Base-by-base conservation (phyloP, 2,329 filamentous ascomycete species). In the Xylaria sp. region DNA sequence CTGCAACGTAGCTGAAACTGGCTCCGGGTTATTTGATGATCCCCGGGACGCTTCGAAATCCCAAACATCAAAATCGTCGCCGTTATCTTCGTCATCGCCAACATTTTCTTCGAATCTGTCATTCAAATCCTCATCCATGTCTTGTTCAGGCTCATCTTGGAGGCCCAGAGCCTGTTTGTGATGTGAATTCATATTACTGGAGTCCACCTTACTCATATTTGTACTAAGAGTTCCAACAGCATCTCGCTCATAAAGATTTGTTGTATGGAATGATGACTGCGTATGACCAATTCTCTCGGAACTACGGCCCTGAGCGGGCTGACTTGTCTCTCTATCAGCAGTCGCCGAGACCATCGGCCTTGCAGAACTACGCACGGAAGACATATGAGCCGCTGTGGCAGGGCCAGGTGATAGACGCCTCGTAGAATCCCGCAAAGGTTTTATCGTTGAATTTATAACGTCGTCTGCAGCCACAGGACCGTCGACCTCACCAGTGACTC, bases 21-120 rank as follows among this genome's bases (percentile, higher is more conserved):
- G 57, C 58, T 72, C 66, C 44, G 61, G 65, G 66, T 71, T 75
- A 57, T 71, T 76, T 10, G 84, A 83, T 0, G 82, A 81, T 7
- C 81, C 79, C 13, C 87, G 83, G 63, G 84, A 81, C 12, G 87
- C 87, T 74, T 89, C 88, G 28, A 88, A 74, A 39, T 86, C 87
- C 87, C 87, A 90, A 12, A 90, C 82, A 71, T 89, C 84, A 2
- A 79, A 80, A 12, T 84, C 84, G 3, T 64, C 65, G 3, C 25
- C 20, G 83, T 66, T 37, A 60, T 60, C 13, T 8, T 65, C 70
- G 3, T 70, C 70, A 7, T 69, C 66, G 28, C 69, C 69, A 13
- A 71, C 51, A 28, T 60, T 65, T 15, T 72, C 73, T 12, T 63
- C 59, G 20, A 39, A 10, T 48, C 62, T 28, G 37, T 73, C 57